These are phyloP conservation scores for Ascochyta viciae-villosae DNA, from an alignment of 2,329 filamentous ascomycete genomes.

Conservation along the genomic window DNA sequence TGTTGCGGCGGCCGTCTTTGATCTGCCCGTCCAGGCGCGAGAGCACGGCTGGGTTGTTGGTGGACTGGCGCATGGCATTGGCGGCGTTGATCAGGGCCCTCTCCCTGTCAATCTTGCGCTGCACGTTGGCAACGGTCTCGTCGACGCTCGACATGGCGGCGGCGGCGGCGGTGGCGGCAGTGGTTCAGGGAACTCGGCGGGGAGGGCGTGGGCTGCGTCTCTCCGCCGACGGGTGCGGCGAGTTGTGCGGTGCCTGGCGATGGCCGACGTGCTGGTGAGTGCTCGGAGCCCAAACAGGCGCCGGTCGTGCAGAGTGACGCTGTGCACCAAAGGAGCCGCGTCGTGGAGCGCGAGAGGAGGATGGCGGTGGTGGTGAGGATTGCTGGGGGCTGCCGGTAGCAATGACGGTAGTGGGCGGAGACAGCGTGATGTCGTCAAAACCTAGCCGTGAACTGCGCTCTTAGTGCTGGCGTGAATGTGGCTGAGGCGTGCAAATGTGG, in stretches of 20 bases:
- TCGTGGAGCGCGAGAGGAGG: slow-evolving; percentile 7
- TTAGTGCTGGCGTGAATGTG: slow-evolving; percentile 33
- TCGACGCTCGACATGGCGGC: slow-evolving; percentile 65
- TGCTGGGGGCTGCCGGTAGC: slow-evolving; percentile 22
- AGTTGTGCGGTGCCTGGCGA: slow-evolving; percentile 36
- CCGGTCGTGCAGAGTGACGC: slow-evolving; percentile 21
- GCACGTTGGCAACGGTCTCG: slow-evolving; percentile 77
- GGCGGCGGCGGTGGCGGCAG: slow-evolving; percentile 47
- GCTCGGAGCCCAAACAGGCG: slow-evolving; percentile 37
- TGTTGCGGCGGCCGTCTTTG: slow-evolving; percentile 89
- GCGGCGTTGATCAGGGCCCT: slow-evolving; percentile 93
- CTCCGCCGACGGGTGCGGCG: slow-evolving; percentile 36
- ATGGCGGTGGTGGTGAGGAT: slow-evolving; percentile 1
- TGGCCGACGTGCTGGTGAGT: slow-evolving; percentile 27
- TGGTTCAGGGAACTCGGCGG: slow-evolving; percentile 23
- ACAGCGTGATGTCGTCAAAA: slow-evolving; percentile 36
- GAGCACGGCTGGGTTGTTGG: slow-evolving; percentile 89
- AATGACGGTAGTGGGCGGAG: slow-evolving; percentile 27
- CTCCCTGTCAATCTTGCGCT: slow-evolving; percentile 97
- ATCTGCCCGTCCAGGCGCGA: slow-evolving; percentile 93
- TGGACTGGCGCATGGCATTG: slow-evolving; percentile 93
- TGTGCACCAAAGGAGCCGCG: slow-evolving; percentile 17
- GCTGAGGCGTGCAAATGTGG: slow-evolving; percentile 27
- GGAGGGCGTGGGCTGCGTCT: slow-evolving; percentile 31
- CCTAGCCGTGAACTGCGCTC: slow-evolving; percentile 27